Evolutionary conservation across 805 yeast species (phyloP), one percentile per base, ranked within the genome.

Genomic region (Sugiyamaella marilandica): DNA sequence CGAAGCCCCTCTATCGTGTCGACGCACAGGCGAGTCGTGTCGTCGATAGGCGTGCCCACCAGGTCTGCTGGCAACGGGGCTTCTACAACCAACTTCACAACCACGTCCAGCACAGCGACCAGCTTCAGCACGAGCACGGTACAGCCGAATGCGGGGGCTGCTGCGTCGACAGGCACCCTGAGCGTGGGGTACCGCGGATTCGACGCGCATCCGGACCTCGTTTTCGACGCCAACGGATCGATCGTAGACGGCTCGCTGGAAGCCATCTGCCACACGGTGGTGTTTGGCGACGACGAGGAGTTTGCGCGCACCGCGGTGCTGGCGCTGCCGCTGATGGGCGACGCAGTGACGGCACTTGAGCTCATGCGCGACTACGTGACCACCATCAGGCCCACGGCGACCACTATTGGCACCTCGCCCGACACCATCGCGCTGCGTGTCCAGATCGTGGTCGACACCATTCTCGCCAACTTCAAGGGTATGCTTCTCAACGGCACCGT

Each of bases 251-350:
- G 87, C 16, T 65, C 87, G 0, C 62, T 80, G 10, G 97, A 90
- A 65, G 79, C 90, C 45, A 74, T 90, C 35, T 80, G 91, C 52
- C 97, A 91, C 68, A 78, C 86, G 2, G 71, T 87, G 24, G 65
- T 89, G 13, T 83, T 83, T 65, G 76, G 76, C 54, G 70, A 66
- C 18, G 72, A 69, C 53, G 70, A 69, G 24, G 69, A 69, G 43
- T 67, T 73, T 18, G 70, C 74, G 14, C 68, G 63, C 26, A 77
- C 76, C 51, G 65, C 78, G n/a, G 64, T 81, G 14, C 62, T 77
- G 39, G 70, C 80, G n/a, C 59, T 84, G 24, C 88, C 88, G 0
- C 60, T 83, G 47, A 66, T 81, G 52, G 80, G 77, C 32, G 78
- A 78, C 55, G 69, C 81, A 36, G 68, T 68, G 32, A 61, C 66